Base-by-base conservation (phyloP, 2,329 filamentous ascomycete species). In the Aspergillus niger region DNA sequence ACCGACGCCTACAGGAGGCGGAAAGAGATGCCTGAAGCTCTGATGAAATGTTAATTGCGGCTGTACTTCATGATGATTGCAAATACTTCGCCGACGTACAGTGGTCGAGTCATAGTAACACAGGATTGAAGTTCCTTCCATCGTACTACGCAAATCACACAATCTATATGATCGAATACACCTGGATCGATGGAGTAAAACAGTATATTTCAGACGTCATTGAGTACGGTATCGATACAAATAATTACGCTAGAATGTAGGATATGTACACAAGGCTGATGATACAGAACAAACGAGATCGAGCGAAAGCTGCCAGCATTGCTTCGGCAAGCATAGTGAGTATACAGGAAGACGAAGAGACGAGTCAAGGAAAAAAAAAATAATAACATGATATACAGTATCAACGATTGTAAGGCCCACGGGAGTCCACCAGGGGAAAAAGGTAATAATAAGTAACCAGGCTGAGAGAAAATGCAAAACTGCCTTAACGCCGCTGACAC, bases 401-500 rank as follows among this genome's bases (percentile, higher is more conserved):
- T 51, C 32, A 48, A 49, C 22, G 20, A 24, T n/a, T 49, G 17
- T 28, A 22, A 32, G 24, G 7, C 28, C 44, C 32, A 26, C 24
- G 17, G 54, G 28, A 49, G 39, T 36, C 38, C 26, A 22, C 30
- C 28, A 59, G 28, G 38, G 55, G 44, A 59, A 26, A 52, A 53
- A 30, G 39, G 55, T 28, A 51, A 51, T 39, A 10, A 63, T 36
- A 36, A 59, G 58, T 38, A 39, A 64, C 60, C 58, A 47, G 50
- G 28, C 62, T 57, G 43, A 49, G 53, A 55, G 30, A 64, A 59
- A 65, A 56, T 55, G 49, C 55, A 54, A 57, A 62, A 24, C 39
- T 36, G 32, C 53, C 24, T 15, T 61, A 72, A 73, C 72, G 62
- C 72, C 71, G 58, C 49, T 60, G 62, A 71, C 72, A 70, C 73